Evolutionary conservation across 2,329 filamentous ascomycete genomes (phyloP), one percentile per base, ranked within the genome.

Genomic region (Hypomyces rosellus): DNA sequence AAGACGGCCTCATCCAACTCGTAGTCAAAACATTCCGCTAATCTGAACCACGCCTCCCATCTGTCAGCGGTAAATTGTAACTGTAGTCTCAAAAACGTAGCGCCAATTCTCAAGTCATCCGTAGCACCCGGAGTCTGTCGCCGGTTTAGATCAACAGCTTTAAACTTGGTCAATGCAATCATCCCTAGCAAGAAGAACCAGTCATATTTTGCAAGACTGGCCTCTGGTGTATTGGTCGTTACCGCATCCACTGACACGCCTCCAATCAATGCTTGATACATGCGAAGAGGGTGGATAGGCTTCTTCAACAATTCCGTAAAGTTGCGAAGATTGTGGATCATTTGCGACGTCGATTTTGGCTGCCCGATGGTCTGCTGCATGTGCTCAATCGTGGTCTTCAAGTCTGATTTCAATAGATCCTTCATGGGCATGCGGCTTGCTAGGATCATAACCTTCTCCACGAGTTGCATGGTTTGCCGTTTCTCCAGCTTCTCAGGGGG

Each of bases 141-240:
- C 60, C 92, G 88, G 54, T 76, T 91, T 69, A 72, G 78, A 74
- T 74, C 88, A 64, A 80, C 78, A 33, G 73, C 77, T 57, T 82
- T 82, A 65, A 95, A 97, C 61, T 90, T 95, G 40, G 86, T 89
- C 50, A 97, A 76, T 2, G 89, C 85, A 50, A 95, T 88, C 76
- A 93, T 87, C 16, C 92, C 92, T 54, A 95, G 80, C 30, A 96
- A 72, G 65, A 93, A 96, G 65, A 89, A 96, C 92, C 92, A 97
- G 42, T 90, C 88, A 57, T 89, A 86, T 20, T 82, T 81, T 0
- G 91, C 90, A 34, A 95, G 70, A 1, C 80, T 78, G 47, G 83
- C 85, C 51, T 93, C 86, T 0, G 81, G 77, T 2, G 78, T 77
- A 41, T 84, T 80, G 7, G 91, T 83, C 0, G 81, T 75, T 5